Conservation (phyloP, 495 filamentous ascomycete species). For the Podospora australis region DNA sequence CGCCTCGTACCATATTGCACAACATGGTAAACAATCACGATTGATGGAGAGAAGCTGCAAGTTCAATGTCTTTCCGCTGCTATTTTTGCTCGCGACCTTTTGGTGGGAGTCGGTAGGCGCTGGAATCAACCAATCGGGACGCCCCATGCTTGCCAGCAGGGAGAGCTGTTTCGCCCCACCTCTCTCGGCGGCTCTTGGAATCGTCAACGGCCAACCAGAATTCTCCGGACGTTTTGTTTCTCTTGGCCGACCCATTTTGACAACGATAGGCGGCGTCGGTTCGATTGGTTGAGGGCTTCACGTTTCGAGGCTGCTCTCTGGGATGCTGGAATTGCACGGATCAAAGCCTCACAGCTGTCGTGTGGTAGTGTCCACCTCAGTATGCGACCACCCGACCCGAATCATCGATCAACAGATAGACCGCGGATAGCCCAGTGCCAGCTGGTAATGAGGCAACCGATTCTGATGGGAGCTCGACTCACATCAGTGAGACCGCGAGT, state of each 20-base stretch:
- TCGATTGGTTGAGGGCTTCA: not conserved
- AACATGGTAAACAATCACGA: not conserved
- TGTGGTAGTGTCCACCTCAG: no score
- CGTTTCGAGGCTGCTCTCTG: not conserved
- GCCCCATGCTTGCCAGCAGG: not conserved
- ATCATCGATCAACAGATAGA: no score
- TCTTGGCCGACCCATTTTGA: not conserved
- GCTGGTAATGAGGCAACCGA: no score
- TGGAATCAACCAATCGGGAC: not conserved
- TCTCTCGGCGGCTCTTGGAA: not conserved
- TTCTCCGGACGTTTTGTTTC: not conserved
- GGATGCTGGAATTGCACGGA: not conserved
- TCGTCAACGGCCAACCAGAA: constrained; percentile 1
- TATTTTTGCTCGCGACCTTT: not conserved
- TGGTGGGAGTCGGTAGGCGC: not conserved
- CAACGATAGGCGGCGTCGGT: not conserved
- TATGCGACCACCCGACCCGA: no score
- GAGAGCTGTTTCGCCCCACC: not conserved
- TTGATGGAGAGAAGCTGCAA: not conserved
- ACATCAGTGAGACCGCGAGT: no score
- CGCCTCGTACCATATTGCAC: not conserved
- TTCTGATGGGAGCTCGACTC: no score
- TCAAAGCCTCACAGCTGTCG: no score
- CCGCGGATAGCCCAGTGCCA: no score
- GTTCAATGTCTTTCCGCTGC: not conserved